Evolutionary conservation across 768 basidiomycete genomes (phyloP).

Genomic region (Pseudohyphozyma bogoriensis): DNA sequence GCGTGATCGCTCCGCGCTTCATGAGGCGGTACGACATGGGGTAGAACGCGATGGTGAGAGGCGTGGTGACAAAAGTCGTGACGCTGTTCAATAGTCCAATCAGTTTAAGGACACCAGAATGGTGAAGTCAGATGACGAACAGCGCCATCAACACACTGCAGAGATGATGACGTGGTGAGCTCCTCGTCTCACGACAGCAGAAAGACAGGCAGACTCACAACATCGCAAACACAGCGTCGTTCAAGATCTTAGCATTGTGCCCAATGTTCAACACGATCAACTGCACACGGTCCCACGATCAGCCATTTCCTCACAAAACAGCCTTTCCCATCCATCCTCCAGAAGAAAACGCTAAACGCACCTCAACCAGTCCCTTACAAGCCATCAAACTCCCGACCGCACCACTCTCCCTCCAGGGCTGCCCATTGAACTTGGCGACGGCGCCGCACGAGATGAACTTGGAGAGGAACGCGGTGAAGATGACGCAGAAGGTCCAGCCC

Average conservation of each 20-base stretch:
- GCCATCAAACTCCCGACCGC: slow-evolving; percentile 83
- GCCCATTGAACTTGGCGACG: slow-evolving; percentile 54
- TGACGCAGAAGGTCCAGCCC: slow-evolving; percentile 65
- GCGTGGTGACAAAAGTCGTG: slow-evolving; percentile 75
- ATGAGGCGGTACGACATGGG: slow-evolving; percentile 46
- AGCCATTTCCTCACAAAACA: background rate
- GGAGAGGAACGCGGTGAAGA: slow-evolving; percentile 60
- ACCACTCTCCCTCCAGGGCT: slow-evolving; percentile 62
- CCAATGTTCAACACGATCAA: slow-evolving; percentile 89
- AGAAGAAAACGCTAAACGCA: background rate
- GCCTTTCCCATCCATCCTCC: too few species aligned
- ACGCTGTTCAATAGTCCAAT: slow-evolving; percentile 32
- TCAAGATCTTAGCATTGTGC: slow-evolving; percentile 60
- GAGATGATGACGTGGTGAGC: too few species aligned
- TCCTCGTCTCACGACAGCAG: too few species aligned
- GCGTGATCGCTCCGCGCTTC: slow-evolving; percentile 12
- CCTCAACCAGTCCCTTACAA: slow-evolving; percentile 54
- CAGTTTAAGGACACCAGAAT: background rate
- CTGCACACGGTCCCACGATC: slow-evolving; percentile 4
- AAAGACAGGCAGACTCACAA: too few species aligned
- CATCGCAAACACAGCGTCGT: slow-evolving; percentile 49
- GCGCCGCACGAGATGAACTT: slow-evolving; percentile 65
- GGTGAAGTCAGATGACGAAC: background rate
- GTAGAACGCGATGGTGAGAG: slow-evolving; percentile 67
- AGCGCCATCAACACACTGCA: slow-evolving; percentile 25